Evolutionary conservation across 2,329 filamentous ascomycete genomes (phyloP), one percentile per base, ranked within the genome.

Genomic region (Colletotrichum paranaense): DNA sequence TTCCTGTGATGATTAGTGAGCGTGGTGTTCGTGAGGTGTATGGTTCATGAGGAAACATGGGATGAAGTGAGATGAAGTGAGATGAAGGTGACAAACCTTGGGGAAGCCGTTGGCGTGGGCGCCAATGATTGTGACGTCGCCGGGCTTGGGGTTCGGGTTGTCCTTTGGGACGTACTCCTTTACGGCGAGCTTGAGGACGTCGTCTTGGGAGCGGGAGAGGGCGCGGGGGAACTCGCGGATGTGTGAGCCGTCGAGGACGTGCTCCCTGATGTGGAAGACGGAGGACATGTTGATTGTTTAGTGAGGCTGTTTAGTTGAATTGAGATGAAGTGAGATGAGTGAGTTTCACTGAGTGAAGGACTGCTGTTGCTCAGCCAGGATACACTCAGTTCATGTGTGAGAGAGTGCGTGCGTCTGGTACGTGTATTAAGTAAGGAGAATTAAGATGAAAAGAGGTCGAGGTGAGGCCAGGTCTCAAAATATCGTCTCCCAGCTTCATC

Each of bases 91-190:
- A 49, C 78, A 67, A 81, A 94, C 94, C 88, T 98, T 98, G 12
- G 94, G 93, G 77, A 98, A 98, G 12, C 93, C 96, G 84, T 98
- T 98, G 62, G 95, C 96, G 83, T 98, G 95, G 5, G 93, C 92
- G 12, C 90, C 95, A 68, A 98, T 91, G 72, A 98, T 92, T 24
- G 95, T 98, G 9, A 98, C 85, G 81, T 97, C 94, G 42, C 94
- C 94, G 1, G 91, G 89, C 75, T 90, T 87, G 0, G 94, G 93
- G 28, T 85, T 82, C 0, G 86, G 87, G 77, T 95, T 95, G 79
- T 92, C 89, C 68, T 90, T 85, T 1, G 95, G 95, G 0, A 90
- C 93, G 80, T 98, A 98, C 80, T 98, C 94, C 86, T 98, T 98
- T 66, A 98, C 89, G 9, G 92, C 90, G 5, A 98, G 83, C 67